Evolutionary conservation across 495 filamentous ascomycete genomes (phyloP), one percentile per base, ranked within the genome.

Genomic region (Aeminium ludgeri): DNA sequence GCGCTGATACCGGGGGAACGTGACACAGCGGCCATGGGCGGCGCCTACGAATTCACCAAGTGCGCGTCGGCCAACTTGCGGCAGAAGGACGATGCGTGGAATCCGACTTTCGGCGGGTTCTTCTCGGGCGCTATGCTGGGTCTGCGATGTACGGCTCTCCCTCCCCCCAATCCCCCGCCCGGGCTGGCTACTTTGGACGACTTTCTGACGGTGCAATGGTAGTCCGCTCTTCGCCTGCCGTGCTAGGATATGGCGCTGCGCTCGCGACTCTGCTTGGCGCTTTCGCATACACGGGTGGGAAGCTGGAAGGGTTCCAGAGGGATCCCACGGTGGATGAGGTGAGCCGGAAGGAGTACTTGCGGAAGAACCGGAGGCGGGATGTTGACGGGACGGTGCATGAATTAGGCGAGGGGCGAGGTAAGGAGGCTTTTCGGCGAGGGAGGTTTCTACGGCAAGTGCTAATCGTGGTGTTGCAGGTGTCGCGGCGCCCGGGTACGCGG

Each of bases 351-450:
- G 72, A 89, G 55, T 59, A 67, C 36, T 45, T 93, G 55, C 73
- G 85, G 53, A 78, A 70, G 65, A 77, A 73, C 49, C 72, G 76
- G 52, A 69, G 85, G 57, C 69, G 75, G 45, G 80, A 85, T 16
- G 68, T 85, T 18, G 76, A 86, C 57, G 75, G 95, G 63, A 93
- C 82, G 7, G 62, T 96, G 41, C 66, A 72, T 8, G 69, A 86
- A 43, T 43, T 96, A 40, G 91, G 91, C 20, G 91, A 99, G 66
- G 84, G 85, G 45, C 70, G 86, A 73, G 82, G 86, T 89, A 68
- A 51, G 69, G 31, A 3, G 3, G 4, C 11, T n/a, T 17, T 13
- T 33, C 4, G 31, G 12, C 3, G 11, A 3, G 16, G 7, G 28
- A n/a, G 28, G 7, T 7, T 45, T 20, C 6, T 17, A 10, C 7